Base-by-base conservation (phyloP, 2,329 filamentous ascomycete species). In the Orbilia blumenaviensis region DNA sequence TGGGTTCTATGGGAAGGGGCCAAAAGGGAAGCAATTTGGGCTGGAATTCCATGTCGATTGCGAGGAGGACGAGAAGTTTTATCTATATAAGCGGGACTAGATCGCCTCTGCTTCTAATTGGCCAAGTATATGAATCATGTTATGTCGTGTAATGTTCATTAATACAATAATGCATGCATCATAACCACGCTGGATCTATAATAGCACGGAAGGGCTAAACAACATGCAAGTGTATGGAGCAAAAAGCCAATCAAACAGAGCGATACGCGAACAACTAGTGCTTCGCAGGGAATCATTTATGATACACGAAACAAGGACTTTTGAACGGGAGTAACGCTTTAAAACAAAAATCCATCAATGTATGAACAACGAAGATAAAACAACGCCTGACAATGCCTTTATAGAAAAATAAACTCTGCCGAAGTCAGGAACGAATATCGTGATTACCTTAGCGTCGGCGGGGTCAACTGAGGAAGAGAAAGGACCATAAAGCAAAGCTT, bases 21-120 rank as follows among this genome's bases (percentile, higher is more conserved):
- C 71, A 27, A 67, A 41, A 16, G 71, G 71, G 36, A 67, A 54
- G n/a, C 44, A 75, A 21, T 75, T 68, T 44, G 64, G 29, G n/a
- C n/a, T 38, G 12, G 48, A 21, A 27, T 75, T 68, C 29, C 56
- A 75, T 52, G 48, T 68, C 23, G 71, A 50, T 32, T 67, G 63
- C 16, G 71, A 68, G 21, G 67, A 72, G 21, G 64, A 75, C 36
- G 71, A 68, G 14, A 75, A 34, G 48, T 75, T 75, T 63, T 50
- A 56, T 42, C 8, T 75, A 27, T 44, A 63, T 23, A 32, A 46
- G 23, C 25, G 56, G 56, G 46, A 62, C 8, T 75, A n/a, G n/a
- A n/a, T n/a, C n/a, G n/a, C n/a, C n/a, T n/a, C n/a, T n/a, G n/a
- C n/a, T n/a, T n/a, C n/a, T n/a, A n/a, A n/a, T n/a, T n/a, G n/a